Base-by-base conservation (phyloP, 208 protist species). In the Acanthamoeba rhysodes region DNA sequence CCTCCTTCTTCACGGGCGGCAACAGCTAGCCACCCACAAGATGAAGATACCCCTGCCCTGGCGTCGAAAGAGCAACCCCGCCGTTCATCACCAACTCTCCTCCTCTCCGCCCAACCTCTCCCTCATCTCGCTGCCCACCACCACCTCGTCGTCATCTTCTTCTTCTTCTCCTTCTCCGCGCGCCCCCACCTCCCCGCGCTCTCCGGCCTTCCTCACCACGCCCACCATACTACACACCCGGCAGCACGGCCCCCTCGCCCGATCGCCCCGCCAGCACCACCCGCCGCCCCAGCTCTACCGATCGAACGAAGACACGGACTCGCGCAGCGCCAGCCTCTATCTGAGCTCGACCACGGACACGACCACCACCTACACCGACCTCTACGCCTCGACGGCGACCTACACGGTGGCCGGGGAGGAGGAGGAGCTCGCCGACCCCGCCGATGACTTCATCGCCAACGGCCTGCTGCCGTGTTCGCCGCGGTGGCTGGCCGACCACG, bases 401-500 rank as follows among this genome's bases (percentile, higher is more conserved):
- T 22, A 59, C 20, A 14, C 14, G 4, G 14, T 24, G 55, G 62
- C 34, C 6, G n/a, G 10, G 8, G 62, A 70, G 9, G 62, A 70
- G 0, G 62, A 70, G 4, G 62, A 16, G 20, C 20, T 70, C 27
- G 9, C 7, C 62, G 62, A 32, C n/a, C n/a, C n/a, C n/a, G n/a
- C n/a, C 62, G 62, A 50, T 50, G 45, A 50, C 10, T 70, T 70
- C 62, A 16, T 70, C 27, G 27, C 16, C n/a, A 8, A 14, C 24
- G 62, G 70, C 70, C 0, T 48, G 70, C 29, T 45, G 10, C 27
- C n/a, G 62, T 74, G 66, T 53, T 45, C 74, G 32, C 74, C 74
- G 0, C 74, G 74, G 74, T 82, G 74, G 74, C 7, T 82, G 41
- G 74, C 74, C 74, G 74, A 82, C 41, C 74, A 82, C 24, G 74